Conservation (phyloP, 1,284 basidiomycete genomes). For the Pseudomicrostroma phylloplanum region DNA sequence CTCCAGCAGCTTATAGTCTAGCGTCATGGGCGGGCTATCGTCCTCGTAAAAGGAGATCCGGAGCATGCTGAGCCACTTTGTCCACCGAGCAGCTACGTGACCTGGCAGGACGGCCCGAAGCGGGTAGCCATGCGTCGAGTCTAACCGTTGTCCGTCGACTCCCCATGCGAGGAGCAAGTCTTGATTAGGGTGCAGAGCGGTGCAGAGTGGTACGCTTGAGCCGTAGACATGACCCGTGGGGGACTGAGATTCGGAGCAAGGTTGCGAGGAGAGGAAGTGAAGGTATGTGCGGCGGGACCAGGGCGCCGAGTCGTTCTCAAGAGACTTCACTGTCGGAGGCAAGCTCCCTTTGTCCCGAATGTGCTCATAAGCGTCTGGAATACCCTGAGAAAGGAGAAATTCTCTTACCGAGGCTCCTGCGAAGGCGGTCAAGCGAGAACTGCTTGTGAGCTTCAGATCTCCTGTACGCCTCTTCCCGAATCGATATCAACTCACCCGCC, state of each 20-base stretch:
- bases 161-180: conserved; percentile 21
- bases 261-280: conserved; percentile 26
- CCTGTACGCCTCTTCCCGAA: no score
- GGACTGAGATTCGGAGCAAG: conserved; percentile 24
- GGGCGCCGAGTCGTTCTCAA: conserved; percentile 8
- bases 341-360: conserved; percentile 14
- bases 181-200: conserved; percentile 31
- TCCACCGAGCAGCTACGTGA: conserved; percentile 66
- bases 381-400: conserved; percentile 21
- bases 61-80: conserved; percentile 64
- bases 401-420: conserved; percentile 22
- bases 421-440: no score
- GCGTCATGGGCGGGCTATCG: conserved; percentile 22
- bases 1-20: conserved; percentile 20
- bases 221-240: conserved; percentile 23
- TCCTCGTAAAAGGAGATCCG: conserved; percentile 10
- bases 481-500: conserved; percentile 5
- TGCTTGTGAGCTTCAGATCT: no score
- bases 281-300: conserved; percentile 24
- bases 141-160: conserved; percentile 55
- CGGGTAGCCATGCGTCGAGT: conserved; percentile 64
- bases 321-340: conserved; percentile 16
- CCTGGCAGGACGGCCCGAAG: conserved; percentile 64
- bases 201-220: conserved; percentile 25
- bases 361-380: conserved; percentile 26